phyloP scores from a whole-genome alignment of 2,329 filamentous ascomycete species.

The Colletotrichum neosansevieriae region DNA sequence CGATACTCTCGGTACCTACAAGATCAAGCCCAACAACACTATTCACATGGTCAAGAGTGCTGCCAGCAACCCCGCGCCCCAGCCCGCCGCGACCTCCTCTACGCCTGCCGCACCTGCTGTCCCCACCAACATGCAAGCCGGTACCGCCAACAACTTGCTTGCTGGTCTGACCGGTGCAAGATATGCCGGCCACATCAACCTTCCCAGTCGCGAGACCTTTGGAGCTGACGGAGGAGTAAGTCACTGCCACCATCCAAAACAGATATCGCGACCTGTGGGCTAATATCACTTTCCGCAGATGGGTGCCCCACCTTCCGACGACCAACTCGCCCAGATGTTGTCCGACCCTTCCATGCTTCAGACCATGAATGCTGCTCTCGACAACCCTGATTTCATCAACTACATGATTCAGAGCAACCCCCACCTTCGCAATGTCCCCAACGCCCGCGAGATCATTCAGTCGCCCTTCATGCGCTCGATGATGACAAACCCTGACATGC shows the following conservation, averaged over 20 bases:
- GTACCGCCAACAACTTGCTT: conserved; percentile 88
- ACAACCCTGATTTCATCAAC: conserved; percentile 94
- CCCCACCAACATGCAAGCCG: conserved; percentile 83
- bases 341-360: conserved; percentile 88
- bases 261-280: conserved; percentile 36
- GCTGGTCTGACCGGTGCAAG: conserved; percentile 91
- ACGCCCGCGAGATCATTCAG: conserved; percentile 85
- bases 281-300: conserved; percentile 68
- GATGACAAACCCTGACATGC: conserved; percentile 90
- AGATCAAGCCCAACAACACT: conserved; percentile 96
- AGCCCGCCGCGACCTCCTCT: conserved; percentile 55
- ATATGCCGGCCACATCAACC: conserved; percentile 90
- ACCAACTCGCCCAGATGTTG: conserved; percentile 86
- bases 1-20: conserved; percentile 86
- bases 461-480: conserved; percentile 91
- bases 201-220: conserved; percentile 90
- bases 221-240: conserved; percentile 94
- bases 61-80: conserved; percentile 78
- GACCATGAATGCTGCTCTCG: conserved; percentile 92
- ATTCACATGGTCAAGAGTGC: conserved; percentile 97
- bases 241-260: conserved; percentile 44
- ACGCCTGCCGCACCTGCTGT: conserved; percentile 69
- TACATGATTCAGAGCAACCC: conserved; percentile 96
- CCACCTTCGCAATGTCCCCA: conserved; percentile 78
- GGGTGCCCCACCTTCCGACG: conserved; percentile 85